phyloP scores from a whole-genome alignment of 1,284 basidiomycete genomes.

The Sanghuangporus sanghuang region DNA sequence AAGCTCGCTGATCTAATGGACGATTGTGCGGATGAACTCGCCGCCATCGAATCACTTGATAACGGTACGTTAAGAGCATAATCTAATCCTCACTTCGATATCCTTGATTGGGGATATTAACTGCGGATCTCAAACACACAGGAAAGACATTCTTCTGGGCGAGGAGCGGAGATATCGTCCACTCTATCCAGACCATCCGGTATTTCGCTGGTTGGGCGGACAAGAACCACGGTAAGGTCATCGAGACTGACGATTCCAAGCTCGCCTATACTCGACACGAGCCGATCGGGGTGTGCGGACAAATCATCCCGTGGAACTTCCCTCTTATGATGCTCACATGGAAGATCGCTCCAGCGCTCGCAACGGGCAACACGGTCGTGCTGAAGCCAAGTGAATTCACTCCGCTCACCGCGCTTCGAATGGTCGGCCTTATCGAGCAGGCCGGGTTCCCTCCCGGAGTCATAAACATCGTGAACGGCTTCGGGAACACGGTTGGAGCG shows the following conservation, averaged over 20 bases:
- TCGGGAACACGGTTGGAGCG: slow-evolving; percentile 62
- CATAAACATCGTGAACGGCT: slow-evolving; percentile 65
- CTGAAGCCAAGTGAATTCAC: slow-evolving; percentile 92
- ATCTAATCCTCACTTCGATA: neutral
- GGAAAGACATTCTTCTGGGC: slow-evolving; percentile 78
- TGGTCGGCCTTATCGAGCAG: slow-evolving; percentile 42
- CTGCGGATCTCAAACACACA: slow-evolving; percentile 23
- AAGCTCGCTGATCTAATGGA: slow-evolving; percentile 78
- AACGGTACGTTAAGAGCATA: slow-evolving; percentile 37
- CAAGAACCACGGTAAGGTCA: slow-evolving; percentile 80
- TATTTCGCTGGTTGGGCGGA: slow-evolving; percentile 82
- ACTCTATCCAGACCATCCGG: slow-evolving; percentile 65
- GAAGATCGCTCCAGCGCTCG: slow-evolving; percentile 85
- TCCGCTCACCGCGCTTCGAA: slow-evolving; percentile 71
- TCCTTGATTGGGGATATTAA: neutral
- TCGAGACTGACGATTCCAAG: slow-evolving; percentile 71
- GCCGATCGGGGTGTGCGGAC: slow-evolving; percentile 85
- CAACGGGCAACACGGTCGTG: slow-evolving; percentile 79
- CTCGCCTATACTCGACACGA: slow-evolving; percentile 85
- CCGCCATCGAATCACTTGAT: slow-evolving; percentile 76
- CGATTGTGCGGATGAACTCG: slow-evolving; percentile 62
- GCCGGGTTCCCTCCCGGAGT: slow-evolving; percentile 69
- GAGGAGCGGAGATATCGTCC: slow-evolving; percentile 62
- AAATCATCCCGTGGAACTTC: slow-evolving; percentile 83
- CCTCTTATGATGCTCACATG: slow-evolving; percentile 58